Percentiles rank a stretch among this genome's conserved stretches.
These are phyloP conservation scores for Paecilomyces formosus DNA, from an alignment of 2,329 filamentous ascomycete species.

Conservation along the genomic window DNA sequence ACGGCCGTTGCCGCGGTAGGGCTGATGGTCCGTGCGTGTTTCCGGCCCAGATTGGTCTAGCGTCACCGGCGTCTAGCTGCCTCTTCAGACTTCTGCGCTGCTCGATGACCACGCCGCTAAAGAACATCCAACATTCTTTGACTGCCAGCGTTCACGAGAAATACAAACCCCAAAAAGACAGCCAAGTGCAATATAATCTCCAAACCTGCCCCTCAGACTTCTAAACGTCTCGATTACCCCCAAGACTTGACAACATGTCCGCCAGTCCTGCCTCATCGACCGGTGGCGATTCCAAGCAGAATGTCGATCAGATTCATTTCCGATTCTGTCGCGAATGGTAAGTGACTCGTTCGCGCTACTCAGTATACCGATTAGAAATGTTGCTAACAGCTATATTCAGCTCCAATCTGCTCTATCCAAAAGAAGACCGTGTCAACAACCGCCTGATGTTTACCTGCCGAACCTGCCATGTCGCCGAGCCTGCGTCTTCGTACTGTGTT, in stretches of 20 bases:
- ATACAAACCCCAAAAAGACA: not conserved
- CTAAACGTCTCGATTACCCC: not conserved
- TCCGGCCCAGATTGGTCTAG: constrained; percentile 7
- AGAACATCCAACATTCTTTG: not conserved
- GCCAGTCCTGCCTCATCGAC: constrained; percentile 35
- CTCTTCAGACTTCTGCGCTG: constrained; percentile 11
- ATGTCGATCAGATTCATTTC: constrained; percentile 76
- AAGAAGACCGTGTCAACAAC: constrained; percentile 79
- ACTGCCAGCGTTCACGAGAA: not conserved
- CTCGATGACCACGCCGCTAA: not conserved
- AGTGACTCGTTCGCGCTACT: constrained; percentile 11
- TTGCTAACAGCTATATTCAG: constrained; percentile 34
- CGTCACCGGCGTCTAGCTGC: not conserved
- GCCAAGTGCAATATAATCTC: not conserved
- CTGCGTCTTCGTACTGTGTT: constrained; percentile 80
- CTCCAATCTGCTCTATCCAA: constrained; percentile 96
- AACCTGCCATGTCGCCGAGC: constrained; percentile 86
- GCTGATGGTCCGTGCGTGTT: constrained; percentile 4
- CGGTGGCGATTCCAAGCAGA: constrained; percentile 29
- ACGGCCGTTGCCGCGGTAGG: constrained; percentile 4
- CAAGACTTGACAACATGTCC: constrained; percentile 23
- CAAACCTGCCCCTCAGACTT: not conserved
- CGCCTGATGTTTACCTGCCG: constrained; percentile 92
- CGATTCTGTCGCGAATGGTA: constrained; percentile 97
- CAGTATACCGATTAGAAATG: not conserved